Evolutionary conservation across 352 stramenopile species (phyloP), one percentile per base, ranked within the genome.

Genomic region (Phytophthora quininea): DNA sequence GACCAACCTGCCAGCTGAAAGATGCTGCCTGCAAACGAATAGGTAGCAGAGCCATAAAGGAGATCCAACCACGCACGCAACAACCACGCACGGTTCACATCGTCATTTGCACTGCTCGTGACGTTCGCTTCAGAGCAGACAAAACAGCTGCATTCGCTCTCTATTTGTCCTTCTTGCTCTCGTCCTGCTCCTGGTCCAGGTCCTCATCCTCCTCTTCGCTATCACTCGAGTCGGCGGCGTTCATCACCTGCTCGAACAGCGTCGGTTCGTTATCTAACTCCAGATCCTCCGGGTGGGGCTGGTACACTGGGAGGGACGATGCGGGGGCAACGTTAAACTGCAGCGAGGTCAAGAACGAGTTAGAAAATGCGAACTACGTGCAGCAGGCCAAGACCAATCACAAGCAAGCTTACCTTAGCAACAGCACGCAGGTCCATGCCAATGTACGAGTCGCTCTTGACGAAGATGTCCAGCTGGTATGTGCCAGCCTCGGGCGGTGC

Each of bases 261-360:
- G 97, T 99, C 19, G 98, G 97, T 76, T 99, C 98, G 68, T 99
- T 99, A 86, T 99, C 98, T 74, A 99, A 89, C 71, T 98, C 96
- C 65, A 98, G 82, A 86, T 99, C 98, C 60, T 99, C 98, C 47
- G 96, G 96, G 72, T 99, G 98, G 31, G 98, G 81, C 76, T 98
- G 86, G 80, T 97, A 99, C 67, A 98, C 92, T 11, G 97, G 97
- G 46, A 99, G 81, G 30, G 80, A 76, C 5, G 92, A 80, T 58
- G 97, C 94, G 58, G 98, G 82, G 50, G 98, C 77, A 14, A 99
- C 97, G 38, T 92, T 96, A 64, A 99, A 98, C 69, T 97, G 58
- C 11, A 78, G 0, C 19, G 19, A 3, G 61, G 31, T 76, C 52
- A 53, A 63, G 6, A 62, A 58, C n/a, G 47, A n/a, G 31, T 66